Conservation (phyloP, 2,329 filamentous ascomycete species). For the Clarireedia sp. region DNA sequence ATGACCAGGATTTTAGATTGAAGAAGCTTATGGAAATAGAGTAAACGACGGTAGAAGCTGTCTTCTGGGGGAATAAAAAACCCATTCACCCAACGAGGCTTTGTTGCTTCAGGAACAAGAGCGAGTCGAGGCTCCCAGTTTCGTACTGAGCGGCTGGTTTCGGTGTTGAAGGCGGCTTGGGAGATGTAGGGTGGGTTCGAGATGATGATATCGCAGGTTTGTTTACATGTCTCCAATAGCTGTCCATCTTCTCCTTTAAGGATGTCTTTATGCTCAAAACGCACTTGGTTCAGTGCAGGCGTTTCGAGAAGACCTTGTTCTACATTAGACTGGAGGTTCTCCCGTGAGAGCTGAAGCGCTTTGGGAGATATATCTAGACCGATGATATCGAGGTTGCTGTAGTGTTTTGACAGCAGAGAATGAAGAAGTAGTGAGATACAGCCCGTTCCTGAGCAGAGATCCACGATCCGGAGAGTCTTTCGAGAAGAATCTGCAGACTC, state of each 20-base stretch:
- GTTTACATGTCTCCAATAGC: not conserved
- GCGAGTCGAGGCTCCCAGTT: conserved; percentile 75
- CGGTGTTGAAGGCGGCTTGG: conserved; percentile 45
- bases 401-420: conserved; percentile 42
- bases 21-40: conserved; percentile 40
- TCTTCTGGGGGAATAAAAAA: not conserved
- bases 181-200: conserved; percentile 94
- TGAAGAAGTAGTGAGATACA: conserved; percentile 78
- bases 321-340: conserved; percentile 53
- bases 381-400: conserved; percentile 44
- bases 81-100: too few species aligned
- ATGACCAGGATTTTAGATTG: conserved; percentile 51
- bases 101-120: conserved; percentile 47
- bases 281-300: not conserved
- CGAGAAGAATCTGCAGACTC: not conserved
- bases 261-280: not conserved
- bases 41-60: conserved; percentile 60
- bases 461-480: conserved; percentile 53
- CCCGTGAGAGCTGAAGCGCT: conserved; percentile 57
- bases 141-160: conserved; percentile 66
- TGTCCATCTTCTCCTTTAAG: not conserved
- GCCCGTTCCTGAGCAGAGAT: conserved; percentile 85
- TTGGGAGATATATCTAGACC: conserved; percentile 66
- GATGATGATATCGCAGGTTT: conserved; percentile 50
- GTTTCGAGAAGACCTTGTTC: conserved; percentile 20